Base-by-base conservation (phyloP, 1,284 basidiomycete species). In the Exobasidium cylindrosporum region DNA sequence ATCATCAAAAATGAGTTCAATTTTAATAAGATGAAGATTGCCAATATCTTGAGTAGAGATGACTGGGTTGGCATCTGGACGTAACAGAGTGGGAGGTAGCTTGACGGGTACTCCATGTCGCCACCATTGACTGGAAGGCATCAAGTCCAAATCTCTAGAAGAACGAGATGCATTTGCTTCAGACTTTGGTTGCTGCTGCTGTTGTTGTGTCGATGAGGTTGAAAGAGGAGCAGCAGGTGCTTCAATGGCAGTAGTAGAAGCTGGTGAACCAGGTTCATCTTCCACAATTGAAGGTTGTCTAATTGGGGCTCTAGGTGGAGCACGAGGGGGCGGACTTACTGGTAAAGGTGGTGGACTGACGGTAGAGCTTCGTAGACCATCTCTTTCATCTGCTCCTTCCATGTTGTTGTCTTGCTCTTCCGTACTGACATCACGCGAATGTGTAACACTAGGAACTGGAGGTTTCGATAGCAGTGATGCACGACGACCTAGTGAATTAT, bases 231-330 rank as follows among this genome's bases (percentile, higher is more conserved):
- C 10, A 7, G 7, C 17, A 7, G 35, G 35, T 40, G 35, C 17
- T 17, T 40, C 35, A 10, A 10, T 17, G 7, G 35, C 17, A 40
- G 35, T 40, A 40, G 17, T 7, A 52, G 56, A 55, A 7, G 85
- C 86, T 80, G 88, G 86, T 55, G 87, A 81, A 45, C 88, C 87
- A 1, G 87, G 86, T 0, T 82, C 85, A 87, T 91, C 88, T 2
- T 92, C 91, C 43, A 94, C 47, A 13, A 85, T 66, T 89, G 86
- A 47, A 91, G 87, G 35, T 13, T 28, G 47, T 50, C 47, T 30
- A 89, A 91, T 30, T 91, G 92, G 73, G 92, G 88, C 17, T 87
- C 88, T 7, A 88, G 88, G 47, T 89, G 86, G 56, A 89, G 86
- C 70, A 88, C 86, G 57, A 87, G 84, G 77, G 91, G 71, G 69